A percentile compares a stretch with the other conserved stretches of the same genome.
Conservation (phyloP, 768 basidiomycete species). For the Phallus indusiatus region DNA sequence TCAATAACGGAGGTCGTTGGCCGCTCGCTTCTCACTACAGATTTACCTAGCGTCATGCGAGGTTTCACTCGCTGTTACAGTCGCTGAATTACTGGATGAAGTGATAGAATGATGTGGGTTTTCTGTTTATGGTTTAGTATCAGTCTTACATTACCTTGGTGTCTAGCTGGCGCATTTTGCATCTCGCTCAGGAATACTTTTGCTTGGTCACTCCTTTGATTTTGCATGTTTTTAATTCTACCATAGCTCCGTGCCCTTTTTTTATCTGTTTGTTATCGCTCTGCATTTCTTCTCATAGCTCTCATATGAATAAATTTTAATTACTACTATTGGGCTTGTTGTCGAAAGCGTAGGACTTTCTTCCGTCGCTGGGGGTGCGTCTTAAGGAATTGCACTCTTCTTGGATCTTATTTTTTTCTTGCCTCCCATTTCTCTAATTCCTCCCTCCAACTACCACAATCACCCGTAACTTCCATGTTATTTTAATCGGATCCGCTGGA, state of each 20-base stretch:
- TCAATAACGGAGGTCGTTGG: background rate
- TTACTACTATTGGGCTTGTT: too few relatives aligned
- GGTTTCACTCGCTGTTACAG: background rate
- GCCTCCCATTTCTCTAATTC: too few relatives aligned
- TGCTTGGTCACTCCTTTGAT: background rate
- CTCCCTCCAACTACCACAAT: too few relatives aligned
- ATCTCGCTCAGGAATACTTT: too few relatives aligned
- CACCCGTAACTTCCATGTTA: too few relatives aligned
- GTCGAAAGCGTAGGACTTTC: too few relatives aligned
- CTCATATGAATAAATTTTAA: background rate
- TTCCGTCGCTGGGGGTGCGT: too few relatives aligned
- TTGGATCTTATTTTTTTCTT: too few relatives aligned
- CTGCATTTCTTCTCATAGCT: too few relatives aligned
- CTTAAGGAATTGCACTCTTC: too few relatives aligned
- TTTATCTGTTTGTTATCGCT: background rate
- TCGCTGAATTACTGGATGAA: background rate
- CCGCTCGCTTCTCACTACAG: background rate
- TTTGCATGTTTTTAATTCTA: background rate
- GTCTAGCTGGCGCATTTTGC: background rate
- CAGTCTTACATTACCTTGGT: background rate
- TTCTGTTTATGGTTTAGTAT: background rate
- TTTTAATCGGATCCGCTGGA: too few relatives aligned
- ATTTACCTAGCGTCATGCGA: background rate
- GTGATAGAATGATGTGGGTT: background rate
- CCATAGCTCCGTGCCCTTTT: background rate